Evolutionary conservation across 2,329 filamentous ascomycete genomes (phyloP).

Genomic region (Microthyrium microscopicum): DNA sequence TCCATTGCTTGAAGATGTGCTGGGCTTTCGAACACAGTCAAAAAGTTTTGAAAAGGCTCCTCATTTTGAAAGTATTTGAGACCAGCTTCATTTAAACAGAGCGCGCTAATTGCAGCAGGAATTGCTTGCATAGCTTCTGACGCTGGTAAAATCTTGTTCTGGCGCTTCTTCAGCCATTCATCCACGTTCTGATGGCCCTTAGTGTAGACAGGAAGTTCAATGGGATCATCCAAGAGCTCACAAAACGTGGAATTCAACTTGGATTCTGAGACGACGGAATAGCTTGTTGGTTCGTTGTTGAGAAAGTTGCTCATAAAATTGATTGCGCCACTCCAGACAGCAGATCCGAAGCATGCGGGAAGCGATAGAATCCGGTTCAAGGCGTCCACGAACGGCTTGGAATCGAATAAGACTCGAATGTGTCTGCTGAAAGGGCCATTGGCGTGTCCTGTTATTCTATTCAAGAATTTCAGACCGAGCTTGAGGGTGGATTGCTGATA

Average conservation of each 20-base stretch:
- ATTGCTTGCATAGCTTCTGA: slow-evolving; percentile 77
- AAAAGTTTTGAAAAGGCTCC: slow-evolving; percentile 66
- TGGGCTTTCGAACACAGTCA: slow-evolving; percentile 93
- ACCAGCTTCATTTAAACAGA: slow-evolving; percentile 76
- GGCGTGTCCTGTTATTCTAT: slow-evolving; percentile 80
- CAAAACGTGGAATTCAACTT: slow-evolving; percentile 73
- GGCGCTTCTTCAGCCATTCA: slow-evolving; percentile 53
- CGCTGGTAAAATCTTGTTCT: slow-evolving; percentile 77
- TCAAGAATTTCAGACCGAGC: slow-evolving; percentile 88
- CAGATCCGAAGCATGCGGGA: slow-evolving; percentile 65
- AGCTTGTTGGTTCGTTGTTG: slow-evolving; percentile 96
- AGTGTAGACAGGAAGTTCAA: not conserved
- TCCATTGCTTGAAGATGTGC: slow-evolving; percentile 75
- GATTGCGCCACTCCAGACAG: slow-evolving; percentile 90
- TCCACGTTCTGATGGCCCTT: slow-evolving; percentile 1
- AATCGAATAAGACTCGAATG: slow-evolving; percentile 85
- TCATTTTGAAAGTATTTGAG: slow-evolving; percentile 78
- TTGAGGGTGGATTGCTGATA: slow-evolving; percentile 87
- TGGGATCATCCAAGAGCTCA: slow-evolving; percentile 43
- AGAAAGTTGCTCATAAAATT: slow-evolving; percentile 91
- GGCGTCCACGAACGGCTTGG: slow-evolving; percentile 63
- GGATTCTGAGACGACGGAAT: slow-evolving; percentile 86
- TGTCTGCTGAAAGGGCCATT: slow-evolving; percentile 76
- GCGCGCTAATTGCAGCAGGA: slow-evolving; percentile 77
- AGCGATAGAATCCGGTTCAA: slow-evolving; percentile 71